Conservation (phyloP, 495 filamentous ascomycete species). For the Aspergillus mulundensis region DNA sequence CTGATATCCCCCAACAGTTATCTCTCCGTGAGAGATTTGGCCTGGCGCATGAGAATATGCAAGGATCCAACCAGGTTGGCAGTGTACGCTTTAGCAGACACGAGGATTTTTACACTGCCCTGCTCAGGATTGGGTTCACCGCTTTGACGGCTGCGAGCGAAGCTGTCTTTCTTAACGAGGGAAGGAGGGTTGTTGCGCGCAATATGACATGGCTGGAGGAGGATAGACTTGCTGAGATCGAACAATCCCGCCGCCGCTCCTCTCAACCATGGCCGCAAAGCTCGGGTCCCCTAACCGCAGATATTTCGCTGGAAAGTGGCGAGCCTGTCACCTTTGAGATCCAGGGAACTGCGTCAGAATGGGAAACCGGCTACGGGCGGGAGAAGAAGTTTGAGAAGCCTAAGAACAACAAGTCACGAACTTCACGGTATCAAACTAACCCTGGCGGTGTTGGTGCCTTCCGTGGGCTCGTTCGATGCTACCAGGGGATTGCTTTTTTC, state of each 20-base stretch:
- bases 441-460: slow-evolving; percentile 70
- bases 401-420: slow-evolving; percentile 40
- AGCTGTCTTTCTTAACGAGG: slow-evolving; percentile 93
- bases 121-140: slow-evolving; percentile 80
- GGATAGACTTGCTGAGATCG: slow-evolving; percentile 65
- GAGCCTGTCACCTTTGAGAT: slow-evolving; percentile 34
- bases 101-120: slow-evolving; percentile 92
- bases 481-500: slow-evolving; percentile 70
- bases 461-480: slow-evolving; percentile 67
- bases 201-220: slow-evolving; percentile 91
- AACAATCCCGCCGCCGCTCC: slow-evolving; percentile 33
- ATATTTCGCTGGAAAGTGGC: slow-evolving; percentile 25
- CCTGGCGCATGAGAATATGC: slow-evolving; percentile 79
- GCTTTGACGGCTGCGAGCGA: slow-evolving; percentile 89
- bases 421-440: slow-evolving; percentile 35
- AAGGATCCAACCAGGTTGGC: slow-evolving; percentile 80
- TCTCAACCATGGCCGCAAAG: slow-evolving; percentile 16
- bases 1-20: slow-evolving; percentile 28
- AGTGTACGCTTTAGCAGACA: slow-evolving; percentile 72
- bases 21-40: slow-evolving; percentile 53
- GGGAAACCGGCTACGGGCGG: slow-evolving; percentile 62
- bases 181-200: slow-evolving; percentile 65
- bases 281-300: slow-evolving; percentile 31
- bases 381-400: slow-evolving; percentile 56
- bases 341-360: slow-evolving; percentile 25